These are phyloP conservation scores for Phytopythium litorale DNA, from an alignment of 352 stramenopile species.

Conservation along the genomic window DNA sequence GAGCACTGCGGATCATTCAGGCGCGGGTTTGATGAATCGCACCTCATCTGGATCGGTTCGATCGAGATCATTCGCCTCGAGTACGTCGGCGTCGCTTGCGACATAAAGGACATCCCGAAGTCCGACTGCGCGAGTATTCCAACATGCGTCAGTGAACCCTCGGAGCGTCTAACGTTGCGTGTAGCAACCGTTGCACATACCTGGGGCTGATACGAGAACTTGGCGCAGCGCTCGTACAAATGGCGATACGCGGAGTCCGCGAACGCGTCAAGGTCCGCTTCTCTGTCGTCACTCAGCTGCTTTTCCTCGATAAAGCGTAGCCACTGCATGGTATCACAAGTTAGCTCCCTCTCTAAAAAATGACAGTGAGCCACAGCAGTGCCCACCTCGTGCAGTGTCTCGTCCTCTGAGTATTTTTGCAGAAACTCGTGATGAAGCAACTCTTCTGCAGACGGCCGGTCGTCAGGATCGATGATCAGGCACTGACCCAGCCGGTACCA, in stretches of 20 bases:
- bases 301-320: conserved; percentile 50
- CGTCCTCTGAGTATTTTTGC: conserved; percentile 55
- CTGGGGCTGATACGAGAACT: conserved; percentile 74
- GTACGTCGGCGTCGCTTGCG: conserved; percentile 47
- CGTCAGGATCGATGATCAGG: conserved; percentile 57
- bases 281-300: conserved; percentile 55
- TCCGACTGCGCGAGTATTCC: conserved; percentile 43
- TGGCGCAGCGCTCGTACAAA: conserved; percentile 71
- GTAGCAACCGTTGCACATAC: conserved; percentile 17
- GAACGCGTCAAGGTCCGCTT: conserved; percentile 54
- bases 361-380: conserved; percentile 17
- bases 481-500: conserved; percentile 23
- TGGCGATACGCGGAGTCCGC: conserved; percentile 76
- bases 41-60: conserved; percentile 81
- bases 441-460: conserved; percentile 56
- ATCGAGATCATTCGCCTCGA: conserved; percentile 60
- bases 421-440: conserved; percentile 75
- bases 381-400: conserved; percentile 63
- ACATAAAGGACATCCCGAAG: conserved; percentile 74
- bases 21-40: too few relatives aligned
- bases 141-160: background rate
- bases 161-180: background rate
- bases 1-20: background rate
- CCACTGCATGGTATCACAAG: conserved; percentile 38
- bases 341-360: conserved; percentile 4